A percentile compares a stretch with the other conserved stretches of the same genome.
Evolutionary conservation across 805 yeast genomes (phyloP).

Genomic region (Hyphopichia homilentoma): DNA sequence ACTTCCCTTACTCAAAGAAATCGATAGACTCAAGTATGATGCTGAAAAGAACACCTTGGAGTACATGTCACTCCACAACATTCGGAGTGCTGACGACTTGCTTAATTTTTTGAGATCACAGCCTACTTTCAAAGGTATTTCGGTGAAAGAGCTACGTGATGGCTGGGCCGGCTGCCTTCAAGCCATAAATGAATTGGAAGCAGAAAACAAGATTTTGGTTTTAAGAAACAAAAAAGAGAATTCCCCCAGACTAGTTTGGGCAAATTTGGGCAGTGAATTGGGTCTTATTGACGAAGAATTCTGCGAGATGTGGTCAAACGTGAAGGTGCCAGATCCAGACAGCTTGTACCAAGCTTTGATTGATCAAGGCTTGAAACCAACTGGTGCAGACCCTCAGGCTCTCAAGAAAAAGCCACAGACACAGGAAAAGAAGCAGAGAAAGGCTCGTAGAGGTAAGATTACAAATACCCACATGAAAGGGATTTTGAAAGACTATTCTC

Average conservation of each 20-base stretch:
- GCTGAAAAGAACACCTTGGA: constrained; percentile 63
- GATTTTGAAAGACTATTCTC: constrained; percentile 78
- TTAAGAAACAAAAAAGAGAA: constrained; percentile 90
- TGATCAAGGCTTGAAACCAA: constrained; percentile 89
- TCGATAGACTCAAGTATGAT: constrained; percentile 74
- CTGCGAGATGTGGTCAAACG: constrained; percentile 72
- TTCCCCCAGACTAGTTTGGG: constrained; percentile 91
- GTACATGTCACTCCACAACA: constrained; percentile 86
- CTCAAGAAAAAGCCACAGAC: constrained; percentile 59
- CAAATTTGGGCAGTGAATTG: constrained; percentile 72
- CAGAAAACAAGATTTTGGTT: constrained; percentile 72
- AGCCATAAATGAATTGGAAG: constrained; percentile 75
- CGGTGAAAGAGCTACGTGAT: constrained; percentile 77
- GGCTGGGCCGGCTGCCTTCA: constrained; percentile 93
- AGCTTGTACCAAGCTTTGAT: constrained; percentile 76
- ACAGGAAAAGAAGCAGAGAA: constrained; percentile 76
- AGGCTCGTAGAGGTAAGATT: constrained; percentile 87
- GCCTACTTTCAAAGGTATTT: constrained; percentile 80
- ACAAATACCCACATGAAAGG: constrained; percentile 98
- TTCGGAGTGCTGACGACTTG: constrained; percentile 75
- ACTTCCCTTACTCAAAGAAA: constrained; percentile 65
- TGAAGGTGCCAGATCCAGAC: constrained; percentile 76
- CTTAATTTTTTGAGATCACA: constrained; percentile 71
- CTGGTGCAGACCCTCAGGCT: constrained; percentile 97
- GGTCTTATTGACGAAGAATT: constrained; percentile 77